Base-by-base conservation (phyloP, 257 asterid genomes). In the Scutellaria minor region DNA sequence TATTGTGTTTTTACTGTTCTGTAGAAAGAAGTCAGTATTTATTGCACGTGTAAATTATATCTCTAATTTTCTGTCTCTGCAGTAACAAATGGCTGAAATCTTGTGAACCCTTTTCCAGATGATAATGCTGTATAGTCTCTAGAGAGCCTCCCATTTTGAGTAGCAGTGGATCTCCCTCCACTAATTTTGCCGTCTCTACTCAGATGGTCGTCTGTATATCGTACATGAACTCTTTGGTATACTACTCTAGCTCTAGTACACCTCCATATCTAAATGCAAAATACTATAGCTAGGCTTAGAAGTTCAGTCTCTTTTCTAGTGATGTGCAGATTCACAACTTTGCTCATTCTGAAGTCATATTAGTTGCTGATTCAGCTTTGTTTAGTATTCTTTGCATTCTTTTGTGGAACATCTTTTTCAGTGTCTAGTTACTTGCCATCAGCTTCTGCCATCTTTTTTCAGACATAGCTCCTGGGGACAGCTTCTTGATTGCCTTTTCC, bases 121-220 rank as follows among this genome's bases (percentile, higher is more conserved):
- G 71, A 68, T 62, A 54, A 66, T 47, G 52, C 58, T 81, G 85
- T 81, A 75, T 75, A 81, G 78, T 72, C 71, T 42, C 81, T 62
- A 46, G 22, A 3, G 31, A 45, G 67, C 72, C 35, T 48, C 59
- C 54, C 68, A 11, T 66, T 68, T 68, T 69, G 65, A 51, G 37
- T 31, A 31, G 64, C 39, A 10, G 59, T 22, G 72, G 75, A 75
- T 66, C 53, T n/a, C 46, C 40, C 14, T 51, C 55, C 78, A 22
- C 67, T 20, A 42, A 10, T 75, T 65, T 52, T 70, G 58, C 64
- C 20, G 20, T 62, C 46, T 51, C 58, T 15, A 46, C 60, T 56
- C 20, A 51, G 58, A 48, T 50, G 11, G 18, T 70, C 71, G 44
- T 75, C 75, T 70, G 50, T 61, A 70, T 15, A 59, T 70, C 10